A percentile compares a stretch with the other conserved stretches of the same genome.
Conservation (phyloP, 2,329 filamentous ascomycete genomes). For the Celoporthe dispersa region DNA sequence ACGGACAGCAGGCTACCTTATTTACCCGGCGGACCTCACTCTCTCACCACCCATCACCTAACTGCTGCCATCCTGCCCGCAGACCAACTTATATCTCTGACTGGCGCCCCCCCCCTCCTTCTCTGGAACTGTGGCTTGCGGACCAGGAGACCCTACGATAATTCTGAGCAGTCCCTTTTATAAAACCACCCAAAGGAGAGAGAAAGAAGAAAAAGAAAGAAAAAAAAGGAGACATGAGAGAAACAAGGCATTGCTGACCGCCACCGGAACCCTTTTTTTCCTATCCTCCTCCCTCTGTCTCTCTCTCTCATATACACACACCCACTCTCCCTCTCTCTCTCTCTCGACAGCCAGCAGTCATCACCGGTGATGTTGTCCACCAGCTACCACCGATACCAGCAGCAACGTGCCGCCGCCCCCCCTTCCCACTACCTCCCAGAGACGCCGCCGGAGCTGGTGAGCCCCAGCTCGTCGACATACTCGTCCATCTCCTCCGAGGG, state of each 20-base stretch:
- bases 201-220: conserved; percentile 16
- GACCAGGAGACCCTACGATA: conserved; percentile 1
- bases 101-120: background rate
- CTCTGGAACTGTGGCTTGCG: conserved; percentile 19
- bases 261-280: conserved; percentile 15
- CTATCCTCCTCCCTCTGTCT: background rate
- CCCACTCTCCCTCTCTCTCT: background rate
- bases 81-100: conserved; percentile 15
- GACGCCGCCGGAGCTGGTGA: conserved; percentile 59
- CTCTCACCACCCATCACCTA: background rate
- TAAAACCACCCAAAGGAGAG: too few relatives aligned
- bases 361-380: conserved; percentile 47
- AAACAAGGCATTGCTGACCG: conserved; percentile 9
- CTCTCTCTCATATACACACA: too few relatives aligned
- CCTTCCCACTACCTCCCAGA: conserved; percentile 49
- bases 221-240: background rate
- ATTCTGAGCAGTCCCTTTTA: background rate
- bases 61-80: background rate
- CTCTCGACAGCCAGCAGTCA: conserved; percentile 37
- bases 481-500: conserved; percentile 48
- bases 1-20: conserved; percentile 23
- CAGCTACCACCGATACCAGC: conserved; percentile 55
- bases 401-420: conserved; percentile 42
- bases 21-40: conserved; percentile 28
- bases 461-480: conserved; percentile 54